These are phyloP conservation scores for grape (Vitis vinifera) DNA, from an alignment of 164 flowering plant genomes.

Conservation along the genomic window ASM3070453v1 NC_081815.1:2027001-2027500, in stretches of 20 bases:
- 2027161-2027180: background rate
- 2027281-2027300: background rate
- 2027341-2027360: conserved; percentile 91
- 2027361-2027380: conserved; percentile 90
- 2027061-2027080: no score
- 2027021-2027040: no score
- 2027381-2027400: conserved; percentile 91
- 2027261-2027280: background rate
- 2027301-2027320: conserved; percentile 60
- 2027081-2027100: no score
- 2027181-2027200: background rate
- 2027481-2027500: no score
- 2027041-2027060: no score
- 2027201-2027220: background rate
- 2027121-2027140: background rate
- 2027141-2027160: no score
- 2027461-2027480: no score
- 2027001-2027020: no score
- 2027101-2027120: background rate
- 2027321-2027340: conserved; percentile 98
- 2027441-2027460: conserved; percentile 18
- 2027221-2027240: no score
- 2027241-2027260: background rate
- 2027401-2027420: conserved; percentile 90
- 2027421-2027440: conserved; percentile 79